Evolutionary conservation across 371 early-diverging fungal species (phyloP).

Genomic region (Paramicrosporidium saccamoebae): DNA sequence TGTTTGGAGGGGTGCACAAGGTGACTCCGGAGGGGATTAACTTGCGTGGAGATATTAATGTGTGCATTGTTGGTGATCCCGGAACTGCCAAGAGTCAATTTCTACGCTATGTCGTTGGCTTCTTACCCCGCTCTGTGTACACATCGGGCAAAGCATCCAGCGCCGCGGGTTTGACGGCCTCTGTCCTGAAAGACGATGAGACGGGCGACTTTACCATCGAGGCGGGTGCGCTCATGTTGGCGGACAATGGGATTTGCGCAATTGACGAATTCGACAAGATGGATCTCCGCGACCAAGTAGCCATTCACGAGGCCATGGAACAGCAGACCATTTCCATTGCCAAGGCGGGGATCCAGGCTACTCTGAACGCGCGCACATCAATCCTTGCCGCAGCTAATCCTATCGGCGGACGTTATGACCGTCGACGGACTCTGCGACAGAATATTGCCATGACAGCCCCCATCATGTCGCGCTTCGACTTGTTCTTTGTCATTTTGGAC

Average conservation of each 20-base stretch:
- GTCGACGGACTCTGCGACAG: conserved; percentile 68
- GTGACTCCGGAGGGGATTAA: conserved; percentile 69
- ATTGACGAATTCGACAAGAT: conserved; percentile 99
- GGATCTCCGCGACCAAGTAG: conserved; percentile 93
- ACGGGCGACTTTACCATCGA: conserved; percentile 98
- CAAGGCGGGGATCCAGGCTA: conserved; percentile 96
- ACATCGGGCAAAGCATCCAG: conserved; percentile 95
- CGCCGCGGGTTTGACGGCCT: conserved; percentile 96
- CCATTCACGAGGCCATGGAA: conserved; percentile 99
- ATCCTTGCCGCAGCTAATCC: conserved; percentile 97
- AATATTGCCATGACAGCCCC: conserved; percentile 92
- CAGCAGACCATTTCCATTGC: conserved; percentile 98
- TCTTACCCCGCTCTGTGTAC: conserved; percentile 76
- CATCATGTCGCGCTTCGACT: conserved; percentile 98
- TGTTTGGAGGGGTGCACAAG: conserved; percentile 91
- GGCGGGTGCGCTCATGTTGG: conserved; percentile 96
- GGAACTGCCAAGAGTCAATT: conserved; percentile 93
- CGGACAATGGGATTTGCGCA: conserved; percentile 97
- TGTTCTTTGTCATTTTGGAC: conserved; percentile 95
- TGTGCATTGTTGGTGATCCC: conserved; percentile 95
- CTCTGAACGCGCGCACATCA: conserved; percentile 90
- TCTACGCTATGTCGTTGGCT: conserved; percentile 56
- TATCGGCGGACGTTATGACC: conserved; percentile 85
- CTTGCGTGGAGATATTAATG: conserved; percentile 92
- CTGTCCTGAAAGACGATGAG: conserved; percentile 91